These are phyloP conservation scores for Paspalum notatum DNA, from an alignment of 176 grass and related monocot genomes.

Conservation along the genomic window DNA sequence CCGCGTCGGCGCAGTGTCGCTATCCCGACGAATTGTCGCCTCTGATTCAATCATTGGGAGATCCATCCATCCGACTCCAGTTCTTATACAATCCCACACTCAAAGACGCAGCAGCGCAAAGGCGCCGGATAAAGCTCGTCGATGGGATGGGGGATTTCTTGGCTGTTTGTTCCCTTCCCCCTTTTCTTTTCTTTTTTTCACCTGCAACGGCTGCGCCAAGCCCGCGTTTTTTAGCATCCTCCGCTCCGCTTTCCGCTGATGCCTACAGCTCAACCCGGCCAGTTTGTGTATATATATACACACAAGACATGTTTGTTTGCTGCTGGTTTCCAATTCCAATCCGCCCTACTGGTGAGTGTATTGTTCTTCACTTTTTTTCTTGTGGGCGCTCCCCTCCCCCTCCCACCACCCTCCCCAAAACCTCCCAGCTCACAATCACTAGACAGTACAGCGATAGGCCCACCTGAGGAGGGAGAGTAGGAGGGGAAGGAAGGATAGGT, in stretches of 20 bases:
- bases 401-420: constrained; percentile 20
- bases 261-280: constrained; percentile 44
- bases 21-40: constrained; percentile 60
- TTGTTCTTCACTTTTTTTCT: constrained; percentile 34
- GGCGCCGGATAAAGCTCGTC: constrained; percentile 14
- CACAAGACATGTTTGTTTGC: constrained; percentile 19
- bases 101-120: constrained; percentile 37
- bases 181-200: constrained; percentile 7
- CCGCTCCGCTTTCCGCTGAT: constrained; percentile 29
- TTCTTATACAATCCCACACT: constrained; percentile 38
- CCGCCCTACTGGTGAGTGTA: constrained; percentile 31
- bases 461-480: constrained; percentile 30
- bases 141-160: not conserved
- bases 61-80: constrained; percentile 36
- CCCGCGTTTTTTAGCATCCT: constrained; percentile 34
- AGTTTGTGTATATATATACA: constrained; percentile 35
- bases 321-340: constrained; percentile 34
- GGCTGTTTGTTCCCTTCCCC: not conserved
- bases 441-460: constrained; percentile 41
- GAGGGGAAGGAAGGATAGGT: constrained; percentile 23
- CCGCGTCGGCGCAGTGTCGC: constrained; percentile 67
- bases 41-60: constrained; percentile 65
- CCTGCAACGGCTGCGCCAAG: constrained; percentile 30
- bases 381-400: constrained; percentile 29
- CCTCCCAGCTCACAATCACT: constrained; percentile 24